These are phyloP conservation scores for Yamadazyma insecticola DNA, from an alignment of 805 yeast genomes.

Conservation along the genomic window DNA sequence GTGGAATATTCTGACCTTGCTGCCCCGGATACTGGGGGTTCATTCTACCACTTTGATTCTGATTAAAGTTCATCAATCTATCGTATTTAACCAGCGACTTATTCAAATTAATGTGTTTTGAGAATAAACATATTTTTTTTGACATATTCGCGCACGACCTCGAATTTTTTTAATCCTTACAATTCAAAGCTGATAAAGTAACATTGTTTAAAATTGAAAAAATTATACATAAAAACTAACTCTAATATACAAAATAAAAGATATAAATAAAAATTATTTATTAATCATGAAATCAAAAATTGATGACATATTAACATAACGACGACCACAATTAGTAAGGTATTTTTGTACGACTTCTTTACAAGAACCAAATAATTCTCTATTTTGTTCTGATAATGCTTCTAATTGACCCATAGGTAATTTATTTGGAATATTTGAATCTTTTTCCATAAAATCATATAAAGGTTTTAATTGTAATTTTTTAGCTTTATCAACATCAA, in stretches of 20 bases:
- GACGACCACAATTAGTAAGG: slow-evolving; percentile 75
- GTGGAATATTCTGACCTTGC: no score
- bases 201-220: no score
- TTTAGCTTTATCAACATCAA: slow-evolving; percentile 78
- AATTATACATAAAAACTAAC: no score
- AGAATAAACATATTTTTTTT: no score
- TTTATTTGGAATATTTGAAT: slow-evolving; percentile 10
- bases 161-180: no score
- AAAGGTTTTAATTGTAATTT: slow-evolving; percentile 51
- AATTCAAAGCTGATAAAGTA: no score
- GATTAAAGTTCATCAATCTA: neutral
- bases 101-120: no score
- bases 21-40: slow-evolving; percentile 4
- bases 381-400: slow-evolving; percentile 77
- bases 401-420: slow-evolving; percentile 52
- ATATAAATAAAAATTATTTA: slow-evolving; percentile 1
- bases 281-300: slow-evolving; percentile 61
- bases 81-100: no score
- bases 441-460: slow-evolving; percentile 25
- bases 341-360: slow-evolving; percentile 66
- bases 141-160: no score
- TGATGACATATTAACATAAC: slow-evolving; percentile 80
- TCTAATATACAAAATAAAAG: no score
- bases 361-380: slow-evolving; percentile 51
- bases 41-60: neutral